Percentiles rank a stretch among this genome's conserved stretches.
Evolutionary conservation across 805 yeast species (phyloP).

Genomic region (Nadsonia fulvescens): DNA sequence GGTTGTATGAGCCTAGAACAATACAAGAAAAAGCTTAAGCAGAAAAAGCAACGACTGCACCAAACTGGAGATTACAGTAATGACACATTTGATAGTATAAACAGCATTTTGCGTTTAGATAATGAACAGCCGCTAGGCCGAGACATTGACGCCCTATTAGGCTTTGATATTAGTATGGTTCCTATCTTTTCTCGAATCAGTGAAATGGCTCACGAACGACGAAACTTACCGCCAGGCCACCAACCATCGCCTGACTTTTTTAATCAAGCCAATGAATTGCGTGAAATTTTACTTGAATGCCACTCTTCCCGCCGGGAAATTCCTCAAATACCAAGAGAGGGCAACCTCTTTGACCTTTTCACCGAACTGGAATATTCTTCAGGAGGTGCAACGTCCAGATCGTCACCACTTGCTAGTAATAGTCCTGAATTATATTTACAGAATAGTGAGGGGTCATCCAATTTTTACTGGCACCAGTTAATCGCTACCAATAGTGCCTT

Average conservation of each 20-base stretch:
- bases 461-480: too few relatives aligned
- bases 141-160: slow-evolving; percentile 21
- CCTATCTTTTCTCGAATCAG: slow-evolving; percentile 38
- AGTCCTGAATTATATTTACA: too few relatives aligned
- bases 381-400: too few relatives aligned
- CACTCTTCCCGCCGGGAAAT: slow-evolving; percentile 1
- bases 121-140: neutral
- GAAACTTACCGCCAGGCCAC: slow-evolving; percentile 4
- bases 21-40: too few relatives aligned
- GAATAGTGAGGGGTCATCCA: too few relatives aligned
- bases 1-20: slow-evolving; percentile 8
- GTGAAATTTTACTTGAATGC: slow-evolving; percentile 2
- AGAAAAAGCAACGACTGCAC: too few relatives aligned
- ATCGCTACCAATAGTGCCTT: slow-evolving; percentile 34
- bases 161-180: slow-evolving; percentile 46
- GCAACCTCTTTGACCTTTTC: slow-evolving; percentile 8
- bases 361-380: too few relatives aligned
- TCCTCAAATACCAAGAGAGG: neutral
- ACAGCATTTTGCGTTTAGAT: too few relatives aligned
- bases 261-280: slow-evolving; percentile 3
- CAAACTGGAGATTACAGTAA: too few relatives aligned
- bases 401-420: too few relatives aligned
- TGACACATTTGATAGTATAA: too few relatives aligned
- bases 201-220: slow-evolving; percentile 20
- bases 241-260: slow-evolving; percentile 1